Base-by-base conservation (phyloP, 1,139 yeast genomes). In the Arxiozyma bovina region DNA sequence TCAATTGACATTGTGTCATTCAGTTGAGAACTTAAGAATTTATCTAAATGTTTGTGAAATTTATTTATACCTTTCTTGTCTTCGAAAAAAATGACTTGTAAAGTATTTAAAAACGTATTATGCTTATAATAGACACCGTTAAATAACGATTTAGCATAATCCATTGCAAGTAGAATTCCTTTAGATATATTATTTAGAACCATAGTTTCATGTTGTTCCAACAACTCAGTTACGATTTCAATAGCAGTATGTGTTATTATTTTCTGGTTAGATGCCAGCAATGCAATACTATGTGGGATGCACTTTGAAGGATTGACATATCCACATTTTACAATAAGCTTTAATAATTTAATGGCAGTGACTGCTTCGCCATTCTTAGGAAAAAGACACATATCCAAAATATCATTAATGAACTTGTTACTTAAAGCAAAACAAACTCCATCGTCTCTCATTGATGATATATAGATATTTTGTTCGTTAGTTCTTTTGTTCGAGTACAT, bases 241-340 rank as follows among this genome's bases (percentile, higher is more conserved):
- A 72, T 58, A 0, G 91, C 87, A 11, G 77, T 69, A 1, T 67
- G 67, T 42, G 77, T 72, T 30, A 85, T 73, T n/a, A 69, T 67
- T 1, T 64, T 64, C 30, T 73, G 70, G 0, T 73, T 68, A 1
- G 89, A 81, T 0, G 87, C 76, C 57, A 83, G 82, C 46, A 89
- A 71, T 0, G 93, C 93, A 54, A 88, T 77, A 1, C 87, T 74
- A 0, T 89, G 83, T 0, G 91, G 79, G 15, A 84, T 78, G 60
- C 90, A 81, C 6, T 76, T 63, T 54, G 85, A 79, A 1, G 96
- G 96, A 63, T 85, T 87, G 0, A 85, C 86, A 67, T 80, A 83
- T 0, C 96, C 96, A 52, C 81, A 74, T 40, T 75, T 74, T 3
- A 85, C 75, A 27, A 85, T 77, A 49, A 79, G 67, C 54, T 76